Percentiles rank a stretch among this genome's conserved stretches.
Conservation (phyloP, 2,329 filamentous ascomycete species). For the Nigrospora osmanthi region DNA sequence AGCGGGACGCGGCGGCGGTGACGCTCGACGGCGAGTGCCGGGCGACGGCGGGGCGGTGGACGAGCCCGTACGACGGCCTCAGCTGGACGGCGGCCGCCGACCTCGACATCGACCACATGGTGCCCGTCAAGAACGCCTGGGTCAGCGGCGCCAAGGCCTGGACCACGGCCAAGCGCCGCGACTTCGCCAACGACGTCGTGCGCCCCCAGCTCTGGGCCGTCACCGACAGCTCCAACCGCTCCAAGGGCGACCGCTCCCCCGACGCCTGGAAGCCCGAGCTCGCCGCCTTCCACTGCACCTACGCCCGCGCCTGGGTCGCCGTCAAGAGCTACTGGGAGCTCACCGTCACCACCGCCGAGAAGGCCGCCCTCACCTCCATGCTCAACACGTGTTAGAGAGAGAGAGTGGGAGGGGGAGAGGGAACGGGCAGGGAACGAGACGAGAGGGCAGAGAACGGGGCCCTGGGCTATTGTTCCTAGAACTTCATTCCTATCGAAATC, state of each 20-base stretch:
- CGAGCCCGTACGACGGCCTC: conserved; percentile 64
- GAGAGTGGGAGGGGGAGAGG: background rate
- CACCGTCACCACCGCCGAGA: conserved; percentile 65
- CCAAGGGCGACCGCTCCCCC: conserved; percentile 66
- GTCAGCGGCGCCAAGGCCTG: conserved; percentile 65
- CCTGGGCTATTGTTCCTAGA: too few relatives aligned
- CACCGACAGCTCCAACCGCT: conserved; percentile 66
- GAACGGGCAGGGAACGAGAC: too few relatives aligned
- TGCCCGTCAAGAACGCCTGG: conserved; percentile 77
- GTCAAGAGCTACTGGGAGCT: conserved; percentile 69
- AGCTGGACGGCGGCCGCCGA: conserved; percentile 62
- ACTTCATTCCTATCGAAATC: too few relatives aligned
- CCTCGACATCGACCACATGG: conserved; percentile 77
- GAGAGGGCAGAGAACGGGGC: too few relatives aligned
- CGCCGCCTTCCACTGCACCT: conserved; percentile 65
- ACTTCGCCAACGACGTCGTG: conserved; percentile 70
- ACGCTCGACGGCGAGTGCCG: conserved; percentile 50
- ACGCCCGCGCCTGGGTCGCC: conserved; percentile 68
- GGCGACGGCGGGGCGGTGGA: conserved; percentile 60
- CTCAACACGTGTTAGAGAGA: conserved; percentile 49
- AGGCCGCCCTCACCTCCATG: conserved; percentile 58
- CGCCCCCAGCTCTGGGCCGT: conserved; percentile 74
- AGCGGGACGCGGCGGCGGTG: conserved; percentile 64
- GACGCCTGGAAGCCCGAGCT: conserved; percentile 71
- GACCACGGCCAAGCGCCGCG: conserved; percentile 59